Conservation (phyloP, 768 basidiomycete genomes). For the Pisolithus marmoratus region DNA sequence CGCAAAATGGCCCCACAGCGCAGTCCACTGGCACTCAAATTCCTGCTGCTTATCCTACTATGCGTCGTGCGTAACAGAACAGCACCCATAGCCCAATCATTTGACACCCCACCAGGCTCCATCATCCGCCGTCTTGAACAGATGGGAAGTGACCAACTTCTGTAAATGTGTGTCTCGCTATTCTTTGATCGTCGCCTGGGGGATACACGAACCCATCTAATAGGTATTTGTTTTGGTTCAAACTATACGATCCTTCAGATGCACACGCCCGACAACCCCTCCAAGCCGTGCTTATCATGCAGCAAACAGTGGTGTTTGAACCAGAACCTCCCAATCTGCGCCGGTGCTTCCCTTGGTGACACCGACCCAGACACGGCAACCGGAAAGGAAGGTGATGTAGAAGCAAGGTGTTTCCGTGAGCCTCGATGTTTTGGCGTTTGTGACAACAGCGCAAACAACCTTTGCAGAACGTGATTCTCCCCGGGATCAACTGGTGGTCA, state of each 20-base stretch:
- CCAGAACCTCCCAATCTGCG: slow-evolving; percentile 81
- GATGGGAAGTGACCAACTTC: slow-evolving; percentile 88
- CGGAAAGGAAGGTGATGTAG: slow-evolving; percentile 92
- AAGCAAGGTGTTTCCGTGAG: slow-evolving; percentile 94
- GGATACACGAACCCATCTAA: slow-evolving; percentile 4
- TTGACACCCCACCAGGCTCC: slow-evolving; percentile 29
- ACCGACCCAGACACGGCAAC: slow-evolving; percentile 90
- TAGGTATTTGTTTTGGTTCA: slow-evolving; percentile 87
- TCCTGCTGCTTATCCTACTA: slow-evolving; percentile 15
- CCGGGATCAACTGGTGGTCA: slow-evolving; percentile 90
- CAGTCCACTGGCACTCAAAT: slow-evolving; percentile 5
- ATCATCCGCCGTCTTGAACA: slow-evolving; percentile 45
- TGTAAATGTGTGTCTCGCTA: slow-evolving; percentile 70
- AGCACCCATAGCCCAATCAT: slow-evolving; percentile 1
- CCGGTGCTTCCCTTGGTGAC: slow-evolving; percentile 76
- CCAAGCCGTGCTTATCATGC: slow-evolving; percentile 88
- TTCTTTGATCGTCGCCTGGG: neutral
- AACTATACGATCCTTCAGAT: slow-evolving; percentile 85
- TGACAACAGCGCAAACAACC: slow-evolving; percentile 19
- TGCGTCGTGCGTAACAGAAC: slow-evolving; percentile 22
- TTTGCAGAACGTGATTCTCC: slow-evolving; percentile 85
- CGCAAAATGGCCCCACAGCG: slow-evolving; percentile 17
- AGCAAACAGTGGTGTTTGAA: slow-evolving; percentile 95
- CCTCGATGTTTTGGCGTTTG: slow-evolving; percentile 29
- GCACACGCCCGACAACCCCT: slow-evolving; percentile 74